These are phyloP conservation scores for Isatis tinctoria DNA, from an alignment of 345 rosid genomes.

Conservation along the genomic window DNA sequence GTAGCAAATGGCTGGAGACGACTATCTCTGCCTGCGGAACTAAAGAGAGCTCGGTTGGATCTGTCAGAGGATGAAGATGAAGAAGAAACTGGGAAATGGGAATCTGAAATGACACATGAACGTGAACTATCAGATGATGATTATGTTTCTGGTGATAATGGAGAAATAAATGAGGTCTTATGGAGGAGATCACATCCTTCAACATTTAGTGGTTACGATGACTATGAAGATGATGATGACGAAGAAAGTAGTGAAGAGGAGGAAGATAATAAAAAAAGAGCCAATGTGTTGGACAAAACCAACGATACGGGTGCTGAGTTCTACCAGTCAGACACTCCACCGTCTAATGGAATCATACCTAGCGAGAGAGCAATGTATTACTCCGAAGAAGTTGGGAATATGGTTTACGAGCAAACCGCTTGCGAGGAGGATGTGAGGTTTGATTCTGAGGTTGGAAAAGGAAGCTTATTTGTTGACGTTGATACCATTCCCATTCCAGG, in stretches of 20 bases:
- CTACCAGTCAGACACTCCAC: conserved; percentile 40
- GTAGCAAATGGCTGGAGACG: conserved; percentile 25
- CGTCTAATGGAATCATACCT: conserved; percentile 40
- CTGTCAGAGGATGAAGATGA: conserved; percentile 35
- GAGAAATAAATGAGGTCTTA: conserved; percentile 34
- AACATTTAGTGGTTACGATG: conserved; percentile 28
- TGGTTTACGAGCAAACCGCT: conserved; percentile 32
- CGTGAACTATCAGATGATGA: conserved; percentile 33
- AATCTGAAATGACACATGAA: conserved; percentile 42
- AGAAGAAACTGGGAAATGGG: conserved; percentile 37
- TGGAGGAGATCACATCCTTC: conserved; percentile 28
- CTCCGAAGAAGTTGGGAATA: conserved; percentile 46
- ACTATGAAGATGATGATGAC: conserved; percentile 30
- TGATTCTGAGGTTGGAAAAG: conserved; percentile 44
- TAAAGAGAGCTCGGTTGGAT: conserved; percentile 41
- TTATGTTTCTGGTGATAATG: conserved; percentile 28
- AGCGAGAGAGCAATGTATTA: conserved; percentile 46
- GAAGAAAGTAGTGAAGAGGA: conserved; percentile 34
- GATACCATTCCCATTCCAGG: conserved; percentile 97
- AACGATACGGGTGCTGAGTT: conserved; percentile 17
- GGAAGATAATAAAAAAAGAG: background rate
- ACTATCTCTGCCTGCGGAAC: conserved; percentile 14
- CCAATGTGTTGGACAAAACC: conserved; percentile 10
- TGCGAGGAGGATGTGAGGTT: conserved; percentile 33
- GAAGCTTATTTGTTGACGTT: conserved; percentile 64